Conservation (phyloP, 352 stramenopile genomes). For the Phytophthora uliginosa region DNA sequence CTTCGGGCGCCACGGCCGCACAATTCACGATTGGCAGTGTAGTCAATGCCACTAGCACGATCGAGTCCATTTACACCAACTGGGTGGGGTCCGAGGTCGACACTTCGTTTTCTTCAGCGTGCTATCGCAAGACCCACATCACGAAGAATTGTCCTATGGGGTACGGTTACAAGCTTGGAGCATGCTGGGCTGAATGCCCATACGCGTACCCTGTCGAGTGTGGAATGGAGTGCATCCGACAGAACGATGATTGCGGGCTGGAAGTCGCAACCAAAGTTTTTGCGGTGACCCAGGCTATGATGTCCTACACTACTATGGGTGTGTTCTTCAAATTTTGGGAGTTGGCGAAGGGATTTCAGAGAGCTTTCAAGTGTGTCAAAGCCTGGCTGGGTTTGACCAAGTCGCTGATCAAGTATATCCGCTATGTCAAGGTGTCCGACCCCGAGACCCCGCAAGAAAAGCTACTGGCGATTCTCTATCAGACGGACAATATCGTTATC, state of each 20-base stretch:
- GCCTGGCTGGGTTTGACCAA: constrained; percentile 33
- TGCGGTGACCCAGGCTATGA: constrained; percentile 14
- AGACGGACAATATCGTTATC: constrained; percentile 48
- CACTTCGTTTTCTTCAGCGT: constrained; percentile 23
- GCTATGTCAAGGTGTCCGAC: constrained; percentile 33
- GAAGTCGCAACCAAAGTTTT: constrained; percentile 32
- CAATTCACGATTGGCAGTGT: constrained; percentile 6
- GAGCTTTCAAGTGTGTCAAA: constrained; percentile 39
- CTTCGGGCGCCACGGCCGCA: not conserved
- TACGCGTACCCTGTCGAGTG: constrained; percentile 48
- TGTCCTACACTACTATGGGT: constrained; percentile 23
- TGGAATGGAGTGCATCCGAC: constrained; percentile 48
- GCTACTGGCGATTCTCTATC: constrained; percentile 39
- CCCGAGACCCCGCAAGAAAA: constrained; percentile 44
- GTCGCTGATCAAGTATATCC: constrained; percentile 39
- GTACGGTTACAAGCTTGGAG: constrained; percentile 18
- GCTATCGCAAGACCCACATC: constrained; percentile 37
- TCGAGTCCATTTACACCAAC: constrained; percentile 23
- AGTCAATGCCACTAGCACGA: constrained; percentile 17
- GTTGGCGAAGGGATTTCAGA: constrained; percentile 19
- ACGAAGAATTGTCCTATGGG: constrained; percentile 26
- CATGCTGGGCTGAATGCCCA: constrained; percentile 50
- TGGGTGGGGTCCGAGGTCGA: constrained; percentile 21
- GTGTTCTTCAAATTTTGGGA: constrained; percentile 27
- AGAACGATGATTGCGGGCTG: constrained; percentile 42